phyloP scores from a whole-genome alignment of 148 eudicot species.

The Chenopodium suecicum region DNA sequence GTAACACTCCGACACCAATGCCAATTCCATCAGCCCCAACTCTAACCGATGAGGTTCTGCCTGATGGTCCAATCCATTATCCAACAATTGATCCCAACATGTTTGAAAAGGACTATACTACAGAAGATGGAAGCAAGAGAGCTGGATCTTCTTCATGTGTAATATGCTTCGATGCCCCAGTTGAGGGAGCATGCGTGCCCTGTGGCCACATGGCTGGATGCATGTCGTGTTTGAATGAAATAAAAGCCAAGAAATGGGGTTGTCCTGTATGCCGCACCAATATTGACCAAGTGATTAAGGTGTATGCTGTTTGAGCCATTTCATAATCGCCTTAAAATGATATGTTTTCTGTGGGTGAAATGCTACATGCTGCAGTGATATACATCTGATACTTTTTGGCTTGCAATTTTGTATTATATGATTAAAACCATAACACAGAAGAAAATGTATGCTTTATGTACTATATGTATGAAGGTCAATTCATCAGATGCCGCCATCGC shows the following conservation, averaged over 20 bases:
- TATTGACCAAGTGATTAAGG: conserved; percentile 71
- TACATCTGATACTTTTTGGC: not conserved
- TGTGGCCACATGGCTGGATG: conserved; percentile 99
- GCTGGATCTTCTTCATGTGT: conserved; percentile 67
- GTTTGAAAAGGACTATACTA: conserved; percentile 21
- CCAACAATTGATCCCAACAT: conserved; percentile 59
- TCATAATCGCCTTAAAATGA: not conserved
- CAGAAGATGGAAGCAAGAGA: conserved; percentile 33
- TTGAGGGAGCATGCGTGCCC: conserved; percentile 92
- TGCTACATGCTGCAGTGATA: not conserved
- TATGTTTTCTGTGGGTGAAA: not conserved
- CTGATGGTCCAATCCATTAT: conserved; percentile 62
- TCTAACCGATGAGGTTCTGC: conserved; percentile 29
- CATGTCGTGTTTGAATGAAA: conserved; percentile 82
- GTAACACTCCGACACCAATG: conserved; percentile 25
- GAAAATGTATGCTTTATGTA: not conserved
- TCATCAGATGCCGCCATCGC: not conserved
- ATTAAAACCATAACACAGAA: not conserved
- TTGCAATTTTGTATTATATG: not conserved
- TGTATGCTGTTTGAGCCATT: conserved; percentile 62
- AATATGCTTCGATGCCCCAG: conserved; percentile 87
- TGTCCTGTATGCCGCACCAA: conserved; percentile 93
- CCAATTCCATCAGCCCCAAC: conserved; percentile 70
- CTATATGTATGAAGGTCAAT: not conserved
- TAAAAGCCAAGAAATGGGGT: conserved; percentile 79